Percentiles rank a stretch among this genome's conserved stretches.
These are phyloP conservation scores for Suillus subaureus DNA, from an alignment of 768 basidiomycete genomes.

Conservation along the genomic window DNA sequence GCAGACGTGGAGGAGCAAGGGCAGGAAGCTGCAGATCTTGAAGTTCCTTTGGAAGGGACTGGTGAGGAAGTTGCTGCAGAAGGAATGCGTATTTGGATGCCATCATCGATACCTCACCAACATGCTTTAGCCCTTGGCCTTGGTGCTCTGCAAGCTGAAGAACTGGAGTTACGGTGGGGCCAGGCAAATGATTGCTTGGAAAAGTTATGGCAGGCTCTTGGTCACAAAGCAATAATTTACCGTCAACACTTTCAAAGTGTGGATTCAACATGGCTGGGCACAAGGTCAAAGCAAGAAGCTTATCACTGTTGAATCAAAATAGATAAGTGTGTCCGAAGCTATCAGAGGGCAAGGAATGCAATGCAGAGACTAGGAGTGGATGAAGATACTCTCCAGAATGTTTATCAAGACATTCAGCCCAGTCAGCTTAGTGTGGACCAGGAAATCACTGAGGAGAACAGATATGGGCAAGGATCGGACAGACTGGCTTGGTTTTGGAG, in stretches of 20 bases:
- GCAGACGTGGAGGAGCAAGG: background rate
- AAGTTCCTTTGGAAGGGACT: background rate
- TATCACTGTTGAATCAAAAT: background rate
- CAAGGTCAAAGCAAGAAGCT: conserved; percentile 9
- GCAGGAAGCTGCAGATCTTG: background rate
- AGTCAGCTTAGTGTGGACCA: background rate
- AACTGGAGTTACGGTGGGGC: conserved; percentile 1
- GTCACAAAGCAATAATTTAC: conserved; percentile 7
- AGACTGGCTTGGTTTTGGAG: conserved; percentile 12
- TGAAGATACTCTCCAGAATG: background rate
- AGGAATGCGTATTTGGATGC: conserved; percentile 11
- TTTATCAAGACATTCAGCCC: background rate
- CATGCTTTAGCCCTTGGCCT: background rate
- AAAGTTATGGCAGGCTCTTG: conserved; percentile 1
- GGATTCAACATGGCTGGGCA: background rate
- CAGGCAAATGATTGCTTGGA: conserved; percentile 10
- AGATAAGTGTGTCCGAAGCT: conserved; percentile 5
- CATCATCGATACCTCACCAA: background rate
- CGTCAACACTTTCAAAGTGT: conserved; percentile 5
- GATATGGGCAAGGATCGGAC: conserved; percentile 12
- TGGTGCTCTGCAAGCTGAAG: background rate
- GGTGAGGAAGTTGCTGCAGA: background rate
- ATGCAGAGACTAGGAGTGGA: background rate
- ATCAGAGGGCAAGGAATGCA: background rate
- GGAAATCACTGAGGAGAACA: conserved; percentile 14